Percentiles rank a stretch among this genome's conserved stretches.
These are phyloP conservation scores for Phytophthora sp. DNA, from an alignment of 352 stramenopile species.

Conservation along the genomic window DNA sequence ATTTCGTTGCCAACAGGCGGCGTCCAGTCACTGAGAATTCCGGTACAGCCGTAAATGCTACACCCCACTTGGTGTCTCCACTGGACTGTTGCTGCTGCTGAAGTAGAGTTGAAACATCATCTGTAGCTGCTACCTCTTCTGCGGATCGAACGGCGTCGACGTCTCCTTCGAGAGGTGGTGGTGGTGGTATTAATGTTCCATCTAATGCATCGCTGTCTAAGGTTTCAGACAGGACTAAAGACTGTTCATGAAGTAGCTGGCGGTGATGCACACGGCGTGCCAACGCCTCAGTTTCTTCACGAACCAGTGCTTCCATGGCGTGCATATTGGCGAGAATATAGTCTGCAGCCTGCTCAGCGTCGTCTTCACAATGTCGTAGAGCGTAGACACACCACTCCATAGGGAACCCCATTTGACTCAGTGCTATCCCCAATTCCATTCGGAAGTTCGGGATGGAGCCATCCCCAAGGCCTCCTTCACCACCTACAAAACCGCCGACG, in stretches of 20 bases:
- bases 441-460: constrained; percentile 79
- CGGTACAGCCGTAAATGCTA: constrained; percentile 84
- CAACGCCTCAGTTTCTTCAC: constrained; percentile 68
- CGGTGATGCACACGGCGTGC: constrained; percentile 58
- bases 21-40: constrained; percentile 86
- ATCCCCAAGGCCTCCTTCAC: constrained; percentile 39
- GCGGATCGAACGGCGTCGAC: constrained; percentile 48
- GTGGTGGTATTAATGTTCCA: constrained; percentile 20
- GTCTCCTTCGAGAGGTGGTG: constrained; percentile 33
- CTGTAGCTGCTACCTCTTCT: constrained; percentile 49
- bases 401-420: constrained; percentile 88
- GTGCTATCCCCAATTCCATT: constrained; percentile 77
- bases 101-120: constrained; percentile 38
- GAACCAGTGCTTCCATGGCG: constrained; percentile 77
- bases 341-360: constrained; percentile 80
- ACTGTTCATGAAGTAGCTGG: constrained; percentile 46
- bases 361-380: constrained; percentile 82
- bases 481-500: constrained; percentile 32
- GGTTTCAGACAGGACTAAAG: constrained; percentile 27
- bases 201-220: constrained; percentile 21
- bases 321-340: constrained; percentile 89
- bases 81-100: constrained; percentile 27
- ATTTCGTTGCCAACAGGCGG: constrained; percentile 76
- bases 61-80: constrained; percentile 80
- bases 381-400: constrained; percentile 91